phyloP scores from a whole-genome alignment of 2,329 filamentous ascomycete species.

The Aspergillus sp. region DNA sequence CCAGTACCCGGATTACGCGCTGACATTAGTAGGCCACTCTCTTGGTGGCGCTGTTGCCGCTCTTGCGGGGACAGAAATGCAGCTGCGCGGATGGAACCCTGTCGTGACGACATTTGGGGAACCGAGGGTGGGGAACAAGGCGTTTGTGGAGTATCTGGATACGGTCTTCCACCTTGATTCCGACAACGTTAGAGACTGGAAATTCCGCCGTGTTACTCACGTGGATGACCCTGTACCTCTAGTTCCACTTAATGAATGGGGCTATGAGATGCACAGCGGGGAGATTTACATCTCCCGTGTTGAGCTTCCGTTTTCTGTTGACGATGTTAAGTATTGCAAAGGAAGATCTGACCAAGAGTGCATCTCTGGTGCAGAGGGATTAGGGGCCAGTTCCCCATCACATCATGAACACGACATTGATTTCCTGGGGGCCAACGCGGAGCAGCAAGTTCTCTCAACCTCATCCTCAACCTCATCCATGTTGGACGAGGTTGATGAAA shows the following conservation, averaged over 20 bases:
- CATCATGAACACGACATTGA: neutral
- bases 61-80: conserved; percentile 79
- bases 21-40: conserved; percentile 85
- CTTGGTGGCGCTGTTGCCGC: conserved; percentile 90
- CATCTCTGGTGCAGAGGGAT: conserved; percentile 60
- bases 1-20: conserved; percentile 67
- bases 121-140: conserved; percentile 62
- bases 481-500: neutral
- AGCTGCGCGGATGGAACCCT: conserved; percentile 72
- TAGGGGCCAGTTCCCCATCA: conserved; percentile 6
- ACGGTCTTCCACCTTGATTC: conserved; percentile 45
- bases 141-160: conserved; percentile 56
- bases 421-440: neutral
- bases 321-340: conserved; percentile 69
- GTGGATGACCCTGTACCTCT: conserved; percentile 83
- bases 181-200: conserved; percentile 20
- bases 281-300: conserved; percentile 82
- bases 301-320: conserved; percentile 64
- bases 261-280: conserved; percentile 78
- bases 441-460: neutral
- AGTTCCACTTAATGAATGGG: conserved; percentile 83
- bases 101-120: conserved; percentile 90
- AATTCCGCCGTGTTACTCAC: conserved; percentile 81
- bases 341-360: conserved; percentile 72
- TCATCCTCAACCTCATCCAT: neutral